Evolutionary conservation across 2,329 filamentous ascomycete species (phyloP), one percentile per base, ranked within the genome.

Genomic region (Oidium heveae): DNA sequence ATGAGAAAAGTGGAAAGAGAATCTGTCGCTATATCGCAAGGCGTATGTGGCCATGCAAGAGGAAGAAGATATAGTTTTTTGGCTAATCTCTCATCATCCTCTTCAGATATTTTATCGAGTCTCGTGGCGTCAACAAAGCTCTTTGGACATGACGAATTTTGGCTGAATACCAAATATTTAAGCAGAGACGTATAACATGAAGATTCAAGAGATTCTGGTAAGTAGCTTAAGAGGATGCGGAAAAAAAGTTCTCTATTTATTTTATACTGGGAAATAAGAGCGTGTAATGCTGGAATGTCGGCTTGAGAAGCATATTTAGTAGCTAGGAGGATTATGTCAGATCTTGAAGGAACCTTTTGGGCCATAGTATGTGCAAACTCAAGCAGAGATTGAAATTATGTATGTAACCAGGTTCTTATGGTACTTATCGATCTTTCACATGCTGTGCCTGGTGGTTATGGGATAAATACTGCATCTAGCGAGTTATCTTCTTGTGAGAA

Each of bases 311-410:
- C 78, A 61, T 80, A 74, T 62, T 86, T 77, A 22, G 80, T 79
- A 47, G 85, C 82, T 52, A 89, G 74, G 56, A 91, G 74, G 56
- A 86, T 70, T 59, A 80, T 76, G 65, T 86, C 84, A 55, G 81
- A 73, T 52, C 78, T 71, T 12, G 80, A 79, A 55, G 85, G 70
- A 16, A 16, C n/a, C 12, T 39, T n/a, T 5, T 39, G 12, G 37
- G 37, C n/a, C 37, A 39, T 39, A n/a, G 16, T 39, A n/a, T 39
- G n/a, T 39, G 37, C 13, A 16, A 16, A n/a, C 15, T 39, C n/a
- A n/a, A 16, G 37, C 16, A 39, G 37, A 39, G 15, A 39, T 39
- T 39, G 37, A 39, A 39, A n/a, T 32, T 8, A 32, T 32, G 28
- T 32, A 8, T n/a, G n/a, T n/a, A n/a, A 32, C 28, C 28, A 32